A percentile compares a stretch with the other conserved stretches of the same genome.
Evolutionary conservation across 768 basidiomycete species (phyloP).

Genomic region (Lentinula edodes): DNA sequence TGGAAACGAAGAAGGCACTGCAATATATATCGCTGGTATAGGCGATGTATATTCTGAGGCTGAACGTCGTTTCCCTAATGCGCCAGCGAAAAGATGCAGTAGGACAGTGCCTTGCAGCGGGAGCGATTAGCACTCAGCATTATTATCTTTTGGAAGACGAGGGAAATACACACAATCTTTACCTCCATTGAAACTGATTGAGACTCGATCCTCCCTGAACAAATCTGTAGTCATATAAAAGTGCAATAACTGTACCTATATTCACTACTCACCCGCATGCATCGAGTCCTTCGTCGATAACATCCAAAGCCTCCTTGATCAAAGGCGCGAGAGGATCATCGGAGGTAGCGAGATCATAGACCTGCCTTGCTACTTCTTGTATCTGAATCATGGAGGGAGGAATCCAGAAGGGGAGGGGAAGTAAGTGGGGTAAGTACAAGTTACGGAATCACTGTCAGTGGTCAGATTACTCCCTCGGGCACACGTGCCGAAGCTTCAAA

Average conservation of each 20-base stretch:
- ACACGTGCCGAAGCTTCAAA: not conserved
- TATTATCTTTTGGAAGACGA: not conserved
- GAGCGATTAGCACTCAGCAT: not conserved
- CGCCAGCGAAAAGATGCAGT: constrained; percentile 80
- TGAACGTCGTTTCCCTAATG: constrained; percentile 44
- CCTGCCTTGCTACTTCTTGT: constrained; percentile 45
- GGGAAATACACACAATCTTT: constrained; percentile 77
- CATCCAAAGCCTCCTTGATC: constrained; percentile 75
- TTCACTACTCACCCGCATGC: constrained; percentile 69
- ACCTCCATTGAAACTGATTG: constrained; percentile 96
- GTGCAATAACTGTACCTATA: not conserved
- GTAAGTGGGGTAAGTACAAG: not conserved
- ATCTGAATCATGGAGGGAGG: not conserved
- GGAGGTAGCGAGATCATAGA: constrained; percentile 57
- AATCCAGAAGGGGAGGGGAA: not conserved
- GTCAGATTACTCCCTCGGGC: not conserved
- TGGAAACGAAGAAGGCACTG: constrained; percentile 83
- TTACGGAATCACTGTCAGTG: not conserved
- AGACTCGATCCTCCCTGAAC: constrained; percentile 59
- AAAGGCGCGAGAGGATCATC: constrained; percentile 47
- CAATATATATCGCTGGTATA: constrained; percentile 78
- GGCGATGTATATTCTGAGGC: constrained; percentile 31
- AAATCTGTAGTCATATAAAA: not conserved
- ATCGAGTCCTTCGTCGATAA: constrained; percentile 75
- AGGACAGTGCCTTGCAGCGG: constrained; percentile 84